A percentile compares a stretch with the other conserved stretches of the same genome.
Conservation (phyloP, 2,329 filamentous ascomycete species). For the Talaromyces sp. region DNA sequence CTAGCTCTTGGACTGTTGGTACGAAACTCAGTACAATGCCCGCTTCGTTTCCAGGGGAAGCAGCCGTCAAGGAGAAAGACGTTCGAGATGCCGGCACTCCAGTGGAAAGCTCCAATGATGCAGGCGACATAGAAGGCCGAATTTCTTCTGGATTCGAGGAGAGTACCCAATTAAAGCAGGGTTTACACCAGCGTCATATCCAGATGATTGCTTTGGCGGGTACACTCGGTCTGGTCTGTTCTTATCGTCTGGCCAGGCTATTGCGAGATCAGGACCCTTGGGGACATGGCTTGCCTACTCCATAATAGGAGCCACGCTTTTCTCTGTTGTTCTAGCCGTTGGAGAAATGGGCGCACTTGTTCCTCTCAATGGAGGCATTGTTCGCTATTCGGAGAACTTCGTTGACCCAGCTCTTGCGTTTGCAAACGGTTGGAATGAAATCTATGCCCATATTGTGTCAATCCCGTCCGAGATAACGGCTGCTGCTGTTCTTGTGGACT, state of each 20-base stretch:
- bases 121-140: not conserved
- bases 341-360: conserved; percentile 38
- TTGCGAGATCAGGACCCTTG: conserved; percentile 47
- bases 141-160: conserved; percentile 1
- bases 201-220: conserved; percentile 58
- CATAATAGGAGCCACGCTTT: conserved; percentile 43
- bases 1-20: not conserved
- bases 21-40: not conserved
- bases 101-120: not conserved
- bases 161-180: not conserved
- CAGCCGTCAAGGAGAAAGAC: not conserved
- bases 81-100: not conserved
- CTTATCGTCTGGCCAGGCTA: conserved; percentile 49
- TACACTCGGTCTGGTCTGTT: conserved; percentile 53
- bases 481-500: conserved; percentile 59
- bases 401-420: conserved; percentile 38
- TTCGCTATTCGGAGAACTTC: conserved; percentile 39
- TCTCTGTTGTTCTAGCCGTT: conserved; percentile 42
- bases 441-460: conserved; percentile 43
- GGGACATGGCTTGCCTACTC: conserved; percentile 44
- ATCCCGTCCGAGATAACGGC: conserved; percentile 58
- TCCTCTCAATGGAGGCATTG: conserved; percentile 37
- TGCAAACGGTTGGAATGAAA: conserved; percentile 42
- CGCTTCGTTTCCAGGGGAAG: not conserved
- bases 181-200: conserved; percentile 36